Evolutionary conservation across 1,284 basidiomycete genomes (phyloP).

Genomic region (Naganishia albida): DNA sequence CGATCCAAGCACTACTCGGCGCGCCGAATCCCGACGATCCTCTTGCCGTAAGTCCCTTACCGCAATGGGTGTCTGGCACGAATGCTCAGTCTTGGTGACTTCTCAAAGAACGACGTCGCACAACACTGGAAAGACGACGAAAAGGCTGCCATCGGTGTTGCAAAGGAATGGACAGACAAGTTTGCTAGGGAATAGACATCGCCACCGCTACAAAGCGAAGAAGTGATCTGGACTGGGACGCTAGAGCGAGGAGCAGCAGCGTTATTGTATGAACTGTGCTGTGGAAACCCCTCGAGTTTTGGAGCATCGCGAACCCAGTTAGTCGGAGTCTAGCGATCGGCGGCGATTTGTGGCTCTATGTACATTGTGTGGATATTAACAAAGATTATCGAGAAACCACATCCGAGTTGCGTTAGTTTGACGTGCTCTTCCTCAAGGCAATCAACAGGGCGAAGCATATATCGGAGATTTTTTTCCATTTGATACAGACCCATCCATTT

Average conservation of each 20-base stretch:
- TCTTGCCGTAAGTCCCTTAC: conserved; percentile 62
- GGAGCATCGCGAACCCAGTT: too few species aligned
- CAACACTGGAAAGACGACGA: conserved; percentile 99
- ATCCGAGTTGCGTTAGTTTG: too few species aligned
- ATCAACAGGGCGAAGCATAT: too few species aligned
- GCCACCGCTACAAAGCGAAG: neutral
- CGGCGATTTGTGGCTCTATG: too few species aligned
- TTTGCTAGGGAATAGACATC: conserved; percentile 60
- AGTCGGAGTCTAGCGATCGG: too few species aligned
- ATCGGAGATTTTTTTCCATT: too few species aligned
- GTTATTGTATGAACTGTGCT: neutral
- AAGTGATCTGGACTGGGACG: neutral
- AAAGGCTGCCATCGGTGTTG: conserved; percentile 82
- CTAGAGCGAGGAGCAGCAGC: neutral
- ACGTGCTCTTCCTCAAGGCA: too few species aligned
- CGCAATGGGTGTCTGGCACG: neutral
- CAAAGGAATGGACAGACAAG: conserved; percentile 86
- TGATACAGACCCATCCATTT: too few species aligned
- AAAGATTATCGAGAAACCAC: too few species aligned
- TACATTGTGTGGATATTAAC: too few species aligned
- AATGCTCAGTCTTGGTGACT: neutral
- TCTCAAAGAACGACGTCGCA: conserved; percentile 65
- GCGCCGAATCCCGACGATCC: conserved; percentile 98
- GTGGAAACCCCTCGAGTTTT: too few species aligned
- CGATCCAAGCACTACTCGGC: conserved; percentile 90